Percentiles rank a stretch among this genome's conserved stretches.
Conservation (phyloP, 2,329 filamentous ascomycete genomes). For the Epicoccum sorghinum region DNA sequence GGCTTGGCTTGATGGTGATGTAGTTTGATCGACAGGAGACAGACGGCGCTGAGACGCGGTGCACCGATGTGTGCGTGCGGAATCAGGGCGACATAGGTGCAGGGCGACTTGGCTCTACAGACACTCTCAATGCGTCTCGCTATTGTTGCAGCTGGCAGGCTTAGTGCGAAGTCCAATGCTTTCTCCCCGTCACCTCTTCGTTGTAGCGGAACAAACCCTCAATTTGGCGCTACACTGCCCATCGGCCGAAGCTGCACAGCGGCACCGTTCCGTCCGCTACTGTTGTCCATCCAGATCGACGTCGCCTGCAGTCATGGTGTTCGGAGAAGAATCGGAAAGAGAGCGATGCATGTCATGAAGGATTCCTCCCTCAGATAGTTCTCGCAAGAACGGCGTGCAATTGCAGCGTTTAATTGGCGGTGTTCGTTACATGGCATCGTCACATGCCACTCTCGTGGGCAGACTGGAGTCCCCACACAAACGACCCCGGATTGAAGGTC, state of each 20-base stretch:
- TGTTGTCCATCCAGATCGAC: background rate
- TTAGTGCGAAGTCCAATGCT: background rate
- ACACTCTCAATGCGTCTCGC: too few relatives aligned
- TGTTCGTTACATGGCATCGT: background rate
- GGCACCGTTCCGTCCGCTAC: slow-evolving; percentile 1
- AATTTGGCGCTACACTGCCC: background rate
- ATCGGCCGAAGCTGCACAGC: slow-evolving; percentile 2
- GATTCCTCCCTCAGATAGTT: background rate
- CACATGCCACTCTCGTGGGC: slow-evolving; percentile 10
- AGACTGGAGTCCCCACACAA: background rate
- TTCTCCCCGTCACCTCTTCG: too few relatives aligned
- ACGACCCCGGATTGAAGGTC: slow-evolving; percentile 14
- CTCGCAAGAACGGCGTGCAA: background rate
- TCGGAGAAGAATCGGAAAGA: slow-evolving; percentile 6
- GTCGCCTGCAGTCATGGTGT: background rate
- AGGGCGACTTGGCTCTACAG: too few relatives aligned
- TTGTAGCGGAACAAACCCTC: too few relatives aligned
- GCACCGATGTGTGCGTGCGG: too few relatives aligned
- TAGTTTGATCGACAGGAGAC: slow-evolving; percentile 3
- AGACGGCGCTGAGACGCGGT: background rate
- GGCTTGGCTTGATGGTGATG: background rate
- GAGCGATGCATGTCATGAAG: background rate
- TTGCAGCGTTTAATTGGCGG: background rate
- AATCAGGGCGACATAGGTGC: too few relatives aligned
- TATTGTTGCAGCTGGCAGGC: background rate